Conservation (phyloP, 2,329 filamentous ascomycete species). For the Talaromyces funiculosus region DNA sequence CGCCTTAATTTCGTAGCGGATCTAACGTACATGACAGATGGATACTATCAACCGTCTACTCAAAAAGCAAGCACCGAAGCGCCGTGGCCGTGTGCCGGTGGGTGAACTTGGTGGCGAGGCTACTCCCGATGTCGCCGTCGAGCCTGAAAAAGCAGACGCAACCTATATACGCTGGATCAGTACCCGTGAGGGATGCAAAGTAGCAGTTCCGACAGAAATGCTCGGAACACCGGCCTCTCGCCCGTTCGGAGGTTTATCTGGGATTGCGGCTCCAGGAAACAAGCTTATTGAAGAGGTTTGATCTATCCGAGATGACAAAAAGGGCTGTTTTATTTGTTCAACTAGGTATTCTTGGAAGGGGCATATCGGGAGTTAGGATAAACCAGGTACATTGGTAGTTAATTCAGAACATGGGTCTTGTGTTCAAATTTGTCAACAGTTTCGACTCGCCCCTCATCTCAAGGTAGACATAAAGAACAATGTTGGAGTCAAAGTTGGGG, state of each 20-base stretch:
- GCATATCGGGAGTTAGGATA: neutral
- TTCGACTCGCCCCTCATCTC: neutral
- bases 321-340: neutral
- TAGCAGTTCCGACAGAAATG: conserved; percentile 46
- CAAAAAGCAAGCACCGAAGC: conserved; percentile 60
- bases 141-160: conserved; percentile 37
- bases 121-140: conserved; percentile 34
- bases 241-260: conserved; percentile 28
- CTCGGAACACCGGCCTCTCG: conserved; percentile 39
- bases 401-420: neutral
- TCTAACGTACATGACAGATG: conserved; percentile 41
- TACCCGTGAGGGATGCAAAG: conserved; percentile 34
- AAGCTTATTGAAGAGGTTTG: conserved; percentile 15
- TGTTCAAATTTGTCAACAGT: neutral
- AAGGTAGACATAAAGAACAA: neutral
- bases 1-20: neutral
- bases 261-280: neutral
- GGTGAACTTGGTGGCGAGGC: conserved; percentile 38
- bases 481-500: no score
- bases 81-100: conserved; percentile 44
- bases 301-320: neutral
- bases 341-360: neutral
- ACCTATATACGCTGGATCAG: conserved; percentile 44
- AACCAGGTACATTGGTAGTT: neutral
- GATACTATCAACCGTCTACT: conserved; percentile 64